These are phyloP conservation scores for Cajanus cajan DNA, from an alignment of 306 rosid species.

Conservation along the genomic window DNA sequence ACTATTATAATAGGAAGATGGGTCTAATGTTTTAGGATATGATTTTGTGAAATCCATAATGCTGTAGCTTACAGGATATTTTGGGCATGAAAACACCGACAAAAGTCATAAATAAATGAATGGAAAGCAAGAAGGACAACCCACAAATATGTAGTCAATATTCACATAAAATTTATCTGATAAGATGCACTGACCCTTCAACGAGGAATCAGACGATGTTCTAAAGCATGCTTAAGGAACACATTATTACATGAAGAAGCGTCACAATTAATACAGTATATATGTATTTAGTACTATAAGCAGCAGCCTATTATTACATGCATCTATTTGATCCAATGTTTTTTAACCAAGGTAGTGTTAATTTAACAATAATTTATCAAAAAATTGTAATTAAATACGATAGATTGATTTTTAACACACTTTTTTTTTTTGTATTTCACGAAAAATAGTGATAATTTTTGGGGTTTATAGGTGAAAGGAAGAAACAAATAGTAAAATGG, in stretches of 20 bases:
- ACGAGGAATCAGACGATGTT: slow-evolving; percentile 45
- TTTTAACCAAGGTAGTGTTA: not conserved
- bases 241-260: slow-evolving; percentile 36
- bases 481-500: too few species aligned
- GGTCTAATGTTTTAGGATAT: too few species aligned
- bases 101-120: not conserved
- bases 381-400: not conserved
- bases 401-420: not conserved
- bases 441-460: too few species aligned
- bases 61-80: not conserved
- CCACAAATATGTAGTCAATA: not conserved
- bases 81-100: not conserved
- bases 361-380: not conserved
- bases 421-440: too few species aligned
- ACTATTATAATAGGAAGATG: too few species aligned
- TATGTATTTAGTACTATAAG: not conserved
- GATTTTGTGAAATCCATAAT: not conserved
- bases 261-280: not conserved
- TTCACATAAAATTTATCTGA: slow-evolving; percentile 3
- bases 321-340: not conserved
- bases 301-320: not conserved
- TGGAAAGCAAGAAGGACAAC: not conserved
- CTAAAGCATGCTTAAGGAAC: slow-evolving; percentile 49
- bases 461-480: too few species aligned
- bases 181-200: slow-evolving; percentile 40